Evolutionary conservation across 1,284 basidiomycete species (phyloP), one percentile per base, ranked within the genome.

Genomic region (Ustilago bromivora): DNA sequence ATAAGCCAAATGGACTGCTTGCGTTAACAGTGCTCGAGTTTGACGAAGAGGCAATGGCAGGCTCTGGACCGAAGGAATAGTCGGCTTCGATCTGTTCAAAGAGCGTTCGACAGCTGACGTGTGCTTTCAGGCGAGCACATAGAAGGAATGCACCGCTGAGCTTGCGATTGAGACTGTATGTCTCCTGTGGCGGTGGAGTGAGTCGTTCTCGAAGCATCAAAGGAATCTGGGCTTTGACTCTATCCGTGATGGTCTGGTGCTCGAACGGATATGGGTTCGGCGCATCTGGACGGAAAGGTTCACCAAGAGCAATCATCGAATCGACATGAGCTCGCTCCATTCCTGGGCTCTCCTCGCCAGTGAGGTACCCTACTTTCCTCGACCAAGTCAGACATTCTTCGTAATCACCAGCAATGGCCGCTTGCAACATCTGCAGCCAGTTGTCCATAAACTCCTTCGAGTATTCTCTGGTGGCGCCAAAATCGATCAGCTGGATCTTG

Each of bases 101-200:
- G 38, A 98, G 87, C 23, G 85, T 87, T 81, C 89, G 89, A 73
- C 93, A 93, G 82, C 94, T 90, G 19, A 98, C 91, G 2, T 88
- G 89, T 15, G 94, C 94, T 51, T 90, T 90, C 41, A 98, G 88
- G 62, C 93, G 89, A 15, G 94, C 92, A 55, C 96, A 96, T 15
- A 98, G 89, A 74, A 99, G 88, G 88, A 99, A 98, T 3, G 94
- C 92, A 0, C 96, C 96, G 77, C 94, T 95, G 75, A 98, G 86
- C 89, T 98, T 99, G 83, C 96, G 88, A 86, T 99, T 99, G 61
- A 98, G 88, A 85, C 92, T 94, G 86, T 98, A 98, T 1, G 96
- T 98, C 88, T 98, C 95, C 67, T 90, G 88, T 0, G 96, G 96
- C 1, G 96, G 96, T 0, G 96, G 96, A 2, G 94, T 96, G 32